Conservation (phyloP, 2,329 filamentous ascomycete species). For the Fusarium verticillioides region DNA sequence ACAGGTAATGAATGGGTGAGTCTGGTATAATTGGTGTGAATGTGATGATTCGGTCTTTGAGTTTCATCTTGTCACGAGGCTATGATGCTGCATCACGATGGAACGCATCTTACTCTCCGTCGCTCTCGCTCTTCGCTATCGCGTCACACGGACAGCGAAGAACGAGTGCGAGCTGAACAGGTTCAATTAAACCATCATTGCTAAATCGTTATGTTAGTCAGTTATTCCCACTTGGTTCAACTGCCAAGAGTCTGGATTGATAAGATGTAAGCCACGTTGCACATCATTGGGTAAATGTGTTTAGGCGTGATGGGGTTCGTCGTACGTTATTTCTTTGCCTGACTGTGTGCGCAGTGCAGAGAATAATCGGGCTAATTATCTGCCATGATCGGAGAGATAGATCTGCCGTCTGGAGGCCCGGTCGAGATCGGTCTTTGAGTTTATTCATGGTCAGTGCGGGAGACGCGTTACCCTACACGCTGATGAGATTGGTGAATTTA, state of each 20-base stretch:
- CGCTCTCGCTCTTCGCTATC: not conserved
- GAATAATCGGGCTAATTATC: not conserved
- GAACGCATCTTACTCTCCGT: accelerated
- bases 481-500: not conserved
- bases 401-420: not conserved
- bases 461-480: not conserved
- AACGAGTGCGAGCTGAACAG: not conserved
- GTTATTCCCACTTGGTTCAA: not conserved
- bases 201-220: not conserved
- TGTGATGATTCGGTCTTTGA: not conserved
- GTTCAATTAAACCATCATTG: not conserved
- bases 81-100: not conserved
- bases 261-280: not conserved
- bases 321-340: not conserved
- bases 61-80: not conserved
- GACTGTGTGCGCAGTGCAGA: not conserved
- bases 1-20: not conserved
- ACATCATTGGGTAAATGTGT: not conserved
- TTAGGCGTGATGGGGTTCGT: too few species aligned
- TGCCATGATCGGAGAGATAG: not conserved
- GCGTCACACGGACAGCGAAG: not conserved
- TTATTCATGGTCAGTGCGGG: not conserved
- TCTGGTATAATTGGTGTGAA: not conserved
- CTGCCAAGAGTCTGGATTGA: not conserved
- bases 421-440: not conserved